phyloP scores from a whole-genome alignment of 805 yeast genomes.

The Ogataea polymorpha region DNA sequence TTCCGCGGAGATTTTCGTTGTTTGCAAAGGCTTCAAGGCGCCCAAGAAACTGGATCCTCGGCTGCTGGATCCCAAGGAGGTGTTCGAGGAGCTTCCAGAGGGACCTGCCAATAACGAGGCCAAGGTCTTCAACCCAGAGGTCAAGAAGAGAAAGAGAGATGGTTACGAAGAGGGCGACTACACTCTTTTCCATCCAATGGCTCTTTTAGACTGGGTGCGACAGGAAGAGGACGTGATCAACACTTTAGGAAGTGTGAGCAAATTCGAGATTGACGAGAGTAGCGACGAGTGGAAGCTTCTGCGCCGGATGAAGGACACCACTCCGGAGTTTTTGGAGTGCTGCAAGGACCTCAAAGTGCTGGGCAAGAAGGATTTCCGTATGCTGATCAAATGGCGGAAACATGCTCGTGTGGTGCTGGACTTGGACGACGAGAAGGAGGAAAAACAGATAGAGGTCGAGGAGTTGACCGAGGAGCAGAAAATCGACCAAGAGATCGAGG shows the following conservation, averaged over 20 bases:
- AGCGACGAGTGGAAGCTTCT: conserved; percentile 73
- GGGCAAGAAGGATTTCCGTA: conserved; percentile 90
- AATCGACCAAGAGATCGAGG: conserved; percentile 80
- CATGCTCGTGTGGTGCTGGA: conserved; percentile 78
- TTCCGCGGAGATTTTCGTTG: conserved; percentile 98
- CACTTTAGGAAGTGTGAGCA: conserved; percentile 69
- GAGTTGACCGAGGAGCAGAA: conserved; percentile 82
- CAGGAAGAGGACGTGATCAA: conserved; percentile 76
- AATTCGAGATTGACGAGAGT: conserved; percentile 57
- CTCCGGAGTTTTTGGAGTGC: conserved; percentile 75
- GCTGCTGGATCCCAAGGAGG: conserved; percentile 85
- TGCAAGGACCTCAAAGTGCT: conserved; percentile 88
- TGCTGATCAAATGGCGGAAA: conserved; percentile 82
- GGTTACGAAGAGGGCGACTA: conserved; percentile 97
- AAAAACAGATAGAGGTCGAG: conserved; percentile 50
- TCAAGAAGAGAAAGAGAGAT: conserved; percentile 82
- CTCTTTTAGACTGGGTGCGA: conserved; percentile 76
- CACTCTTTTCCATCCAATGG: conserved; percentile 63
- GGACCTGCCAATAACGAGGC: conserved; percentile 81
- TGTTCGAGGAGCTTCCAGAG: conserved; percentile 85
- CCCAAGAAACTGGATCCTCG: conserved; percentile 94
- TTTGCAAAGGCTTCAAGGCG: conserved; percentile 92
- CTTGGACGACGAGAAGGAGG: conserved; percentile 51
- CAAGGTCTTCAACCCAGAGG: conserved; percentile 91
- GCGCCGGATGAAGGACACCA: conserved; percentile 71